Conservation (phyloP, 805 yeast genomes). For the Zygoascus tannicola region DNA sequence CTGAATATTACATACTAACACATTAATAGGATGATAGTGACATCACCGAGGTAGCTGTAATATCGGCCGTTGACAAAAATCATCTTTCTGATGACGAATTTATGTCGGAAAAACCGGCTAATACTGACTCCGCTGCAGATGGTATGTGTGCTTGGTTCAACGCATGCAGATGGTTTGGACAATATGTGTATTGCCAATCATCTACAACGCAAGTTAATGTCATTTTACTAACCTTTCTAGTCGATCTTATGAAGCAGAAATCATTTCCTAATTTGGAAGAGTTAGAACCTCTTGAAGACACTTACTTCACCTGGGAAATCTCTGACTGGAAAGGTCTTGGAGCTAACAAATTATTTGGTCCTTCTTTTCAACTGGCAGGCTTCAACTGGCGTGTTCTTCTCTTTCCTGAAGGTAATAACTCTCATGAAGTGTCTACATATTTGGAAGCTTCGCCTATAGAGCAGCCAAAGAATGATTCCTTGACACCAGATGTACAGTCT, state of each 20-base stretch:
- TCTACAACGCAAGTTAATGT: too few relatives aligned
- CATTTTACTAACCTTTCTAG: background rate
- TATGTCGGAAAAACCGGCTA: background rate
- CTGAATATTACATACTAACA: too few relatives aligned
- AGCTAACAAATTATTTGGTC: constrained; percentile 27
- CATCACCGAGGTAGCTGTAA: constrained; percentile 1
- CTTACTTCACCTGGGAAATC: constrained; percentile 28
- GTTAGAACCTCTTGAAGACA: constrained; percentile 20
- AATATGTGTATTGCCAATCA: too few relatives aligned
- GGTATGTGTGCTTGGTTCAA: constrained; percentile 4
- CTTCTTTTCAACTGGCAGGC: constrained; percentile 24
- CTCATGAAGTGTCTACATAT: constrained; percentile 58
- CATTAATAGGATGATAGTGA: background rate
- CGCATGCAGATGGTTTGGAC: too few relatives aligned
- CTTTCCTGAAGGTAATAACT: constrained; percentile 67
- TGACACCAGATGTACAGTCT: background rate
- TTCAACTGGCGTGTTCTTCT: constrained; percentile 45
- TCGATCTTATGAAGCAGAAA: constrained; percentile 11
- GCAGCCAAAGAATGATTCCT: background rate
- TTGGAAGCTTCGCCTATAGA: constrained; percentile 54
- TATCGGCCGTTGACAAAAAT: constrained; percentile 4
- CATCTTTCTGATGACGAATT: background rate
- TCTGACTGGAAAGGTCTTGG: constrained; percentile 30
- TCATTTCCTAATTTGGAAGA: constrained; percentile 16
- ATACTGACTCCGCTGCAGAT: constrained; percentile 5